Conservation (phyloP, 305 asterid species). For the Striga hermonthica region DNA sequence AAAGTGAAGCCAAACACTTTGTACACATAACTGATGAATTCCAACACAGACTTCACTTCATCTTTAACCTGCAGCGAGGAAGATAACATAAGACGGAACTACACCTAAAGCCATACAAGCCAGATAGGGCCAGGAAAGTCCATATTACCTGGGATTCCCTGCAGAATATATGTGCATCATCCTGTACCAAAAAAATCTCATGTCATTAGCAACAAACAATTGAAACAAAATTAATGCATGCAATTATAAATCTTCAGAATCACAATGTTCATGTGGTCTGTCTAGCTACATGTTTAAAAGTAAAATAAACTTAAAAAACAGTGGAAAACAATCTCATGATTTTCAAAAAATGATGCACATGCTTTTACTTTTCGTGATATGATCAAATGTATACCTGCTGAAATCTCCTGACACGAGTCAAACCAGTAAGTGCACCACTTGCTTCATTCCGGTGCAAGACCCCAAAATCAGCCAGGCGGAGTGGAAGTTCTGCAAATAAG, state of each 20-base stretch:
- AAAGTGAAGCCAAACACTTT: conserved; percentile 87
- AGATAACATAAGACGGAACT: conserved; percentile 31
- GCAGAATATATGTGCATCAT: conserved; percentile 99
- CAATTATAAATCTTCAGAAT: conserved; percentile 14
- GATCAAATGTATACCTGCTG: conserved; percentile 68
- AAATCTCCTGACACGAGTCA: conserved; percentile 95
- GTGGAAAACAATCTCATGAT: conserved; percentile 14
- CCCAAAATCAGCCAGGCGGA: conserved; percentile 95
- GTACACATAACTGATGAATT: conserved; percentile 73
- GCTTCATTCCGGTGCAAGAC: conserved; percentile 95
- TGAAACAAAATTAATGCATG: conserved; percentile 20
- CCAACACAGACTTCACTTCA: conserved; percentile 87
- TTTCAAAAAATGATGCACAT: conserved; percentile 8
- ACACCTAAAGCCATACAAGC: conserved; percentile 10
- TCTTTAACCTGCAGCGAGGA: conserved; percentile 68
- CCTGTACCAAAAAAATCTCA: conserved; percentile 53
- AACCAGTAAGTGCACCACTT: conserved; percentile 97
- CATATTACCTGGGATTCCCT: conserved; percentile 86
- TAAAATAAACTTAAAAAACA: not conserved
- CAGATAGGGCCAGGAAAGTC: conserved; percentile 25
- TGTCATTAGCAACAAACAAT: conserved; percentile 35
- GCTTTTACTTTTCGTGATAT: conserved; percentile 6
- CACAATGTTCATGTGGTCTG: conserved; percentile 15
- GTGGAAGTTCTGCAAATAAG: conserved; percentile 74
- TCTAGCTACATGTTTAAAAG: conserved; percentile 4